phyloP scores from a whole-genome alignment of 495 filamentous ascomycete species.

The Sordaria brevicollis region DNA sequence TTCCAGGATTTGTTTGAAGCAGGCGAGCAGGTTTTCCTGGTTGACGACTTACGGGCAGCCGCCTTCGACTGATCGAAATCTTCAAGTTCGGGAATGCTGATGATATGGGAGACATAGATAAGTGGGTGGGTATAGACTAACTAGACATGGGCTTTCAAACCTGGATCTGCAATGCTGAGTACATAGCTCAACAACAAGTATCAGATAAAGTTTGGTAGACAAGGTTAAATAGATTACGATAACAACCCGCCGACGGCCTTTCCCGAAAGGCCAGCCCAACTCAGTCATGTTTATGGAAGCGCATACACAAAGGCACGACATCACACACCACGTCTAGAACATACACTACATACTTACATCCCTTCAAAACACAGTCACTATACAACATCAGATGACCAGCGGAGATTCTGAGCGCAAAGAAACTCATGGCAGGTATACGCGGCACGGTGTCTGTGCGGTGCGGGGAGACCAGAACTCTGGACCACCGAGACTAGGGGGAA shows the following conservation, averaged over 20 bases:
- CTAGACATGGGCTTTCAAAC: not conserved
- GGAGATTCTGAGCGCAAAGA: not conserved
- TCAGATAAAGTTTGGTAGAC: too few relatives aligned
- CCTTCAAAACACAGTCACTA: too few relatives aligned
- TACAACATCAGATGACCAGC: not conserved
- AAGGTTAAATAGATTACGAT: not conserved
- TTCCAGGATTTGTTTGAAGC: not conserved
- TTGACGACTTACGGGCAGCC: not conserved
- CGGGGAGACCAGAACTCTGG: not conserved
- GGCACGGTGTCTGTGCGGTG: not conserved
- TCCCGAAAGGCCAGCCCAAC: not conserved
- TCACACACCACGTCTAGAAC: too few relatives aligned
- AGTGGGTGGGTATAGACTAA: not conserved
- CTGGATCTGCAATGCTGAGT: too few relatives aligned
- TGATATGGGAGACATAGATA: not conserved
- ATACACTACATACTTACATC: not conserved
- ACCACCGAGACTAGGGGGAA: not conserved
- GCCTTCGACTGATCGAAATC: not conserved
- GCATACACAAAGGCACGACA: too few relatives aligned
- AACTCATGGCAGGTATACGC: not conserved
- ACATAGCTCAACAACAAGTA: too few relatives aligned
- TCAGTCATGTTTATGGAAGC: too few relatives aligned
- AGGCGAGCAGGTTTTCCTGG: not conserved
- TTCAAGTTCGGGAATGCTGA: too few relatives aligned
- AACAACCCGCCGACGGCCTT: not conserved